These are phyloP conservation scores for Fusarium transvaalense DNA, from an alignment of 2,329 filamentous ascomycete species.

Conservation along the genomic window DNA sequence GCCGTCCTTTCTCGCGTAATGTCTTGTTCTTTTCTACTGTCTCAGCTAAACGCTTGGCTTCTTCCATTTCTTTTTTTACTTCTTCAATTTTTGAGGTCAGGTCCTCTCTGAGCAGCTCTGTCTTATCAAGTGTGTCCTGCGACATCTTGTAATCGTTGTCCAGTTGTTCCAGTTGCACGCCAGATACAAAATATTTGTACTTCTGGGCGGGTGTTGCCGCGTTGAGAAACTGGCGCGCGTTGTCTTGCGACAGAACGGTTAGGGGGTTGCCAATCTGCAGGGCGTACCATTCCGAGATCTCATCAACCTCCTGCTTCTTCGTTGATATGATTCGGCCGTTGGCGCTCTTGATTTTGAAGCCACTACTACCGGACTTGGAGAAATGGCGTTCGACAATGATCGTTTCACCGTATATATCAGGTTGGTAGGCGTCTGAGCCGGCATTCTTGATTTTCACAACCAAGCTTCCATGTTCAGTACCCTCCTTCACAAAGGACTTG, in stretches of 20 bases:
- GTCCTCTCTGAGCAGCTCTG: conserved; percentile 54
- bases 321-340: conserved; percentile 79
- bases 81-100: conserved; percentile 51
- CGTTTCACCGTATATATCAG: conserved; percentile 82
- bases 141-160: conserved; percentile 92
- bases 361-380: conserved; percentile 76
- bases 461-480: conserved; percentile 79
- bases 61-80: conserved; percentile 62
- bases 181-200: conserved; percentile 96
- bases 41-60: conserved; percentile 73
- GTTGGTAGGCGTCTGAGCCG: conserved; percentile 85
- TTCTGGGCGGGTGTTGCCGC: conserved; percentile 85
- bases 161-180: conserved; percentile 91
- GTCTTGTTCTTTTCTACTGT: conserved; percentile 74
- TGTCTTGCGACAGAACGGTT: conserved; percentile 95
- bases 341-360: conserved; percentile 87
- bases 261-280: conserved; percentile 97
- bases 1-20: conserved; percentile 70
- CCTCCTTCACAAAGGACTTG: conserved; percentile 92
- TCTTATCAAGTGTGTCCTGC: conserved; percentile 80
- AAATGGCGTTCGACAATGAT: conserved; percentile 96
- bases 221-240: conserved; percentile 92
- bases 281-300: conserved; percentile 92
- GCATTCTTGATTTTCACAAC: conserved; percentile 91
- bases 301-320: conserved; percentile 88